Percentiles rank a stretch among this genome's conserved stretches.
These are phyloP conservation scores for Sicyos baderoa DNA, from an alignment of 306 rosid genomes.

Conservation along the genomic window DNA sequence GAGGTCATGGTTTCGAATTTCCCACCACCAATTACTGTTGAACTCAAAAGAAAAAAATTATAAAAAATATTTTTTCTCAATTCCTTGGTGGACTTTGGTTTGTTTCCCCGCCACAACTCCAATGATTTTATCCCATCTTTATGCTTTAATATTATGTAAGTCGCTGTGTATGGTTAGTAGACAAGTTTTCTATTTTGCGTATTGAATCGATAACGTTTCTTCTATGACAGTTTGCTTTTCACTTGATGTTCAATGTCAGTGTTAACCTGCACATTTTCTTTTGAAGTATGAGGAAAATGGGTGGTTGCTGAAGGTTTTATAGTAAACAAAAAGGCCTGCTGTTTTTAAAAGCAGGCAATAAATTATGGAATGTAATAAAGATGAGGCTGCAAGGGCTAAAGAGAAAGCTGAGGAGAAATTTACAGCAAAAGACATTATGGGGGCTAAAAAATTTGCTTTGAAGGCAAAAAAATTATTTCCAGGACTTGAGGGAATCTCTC, in stretches of 20 bases:
- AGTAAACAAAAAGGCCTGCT: neutral
- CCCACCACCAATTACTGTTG: too few species aligned
- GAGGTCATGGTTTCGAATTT: too few species aligned
- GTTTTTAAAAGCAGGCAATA: neutral
- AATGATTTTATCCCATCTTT: neutral
- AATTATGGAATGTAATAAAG: constrained; percentile 88
- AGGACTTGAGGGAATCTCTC: constrained; percentile 66
- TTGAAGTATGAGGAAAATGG: constrained; percentile 10
- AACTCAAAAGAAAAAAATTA: neutral
- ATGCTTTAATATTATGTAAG: neutral
- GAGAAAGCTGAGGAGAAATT: constrained; percentile 79
- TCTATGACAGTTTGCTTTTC: constrained; percentile 10
- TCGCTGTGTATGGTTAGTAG: neutral
- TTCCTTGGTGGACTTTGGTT: neutral
- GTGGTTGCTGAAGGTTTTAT: constrained; percentile 8
- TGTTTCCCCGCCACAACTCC: neutral
- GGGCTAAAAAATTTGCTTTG: constrained; percentile 76
- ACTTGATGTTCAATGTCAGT: neutral
- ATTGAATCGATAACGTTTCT: constrained; percentile 1
- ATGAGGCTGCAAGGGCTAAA: constrained; percentile 78
- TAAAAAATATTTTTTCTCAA: neutral
- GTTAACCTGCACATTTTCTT: neutral
- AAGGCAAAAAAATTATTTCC: constrained; percentile 80
- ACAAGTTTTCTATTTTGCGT: neutral
- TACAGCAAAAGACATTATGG: constrained; percentile 46